Evolutionary conservation across 805 yeast species (phyloP).

Genomic region (Kuraishia capsulata): DNA sequence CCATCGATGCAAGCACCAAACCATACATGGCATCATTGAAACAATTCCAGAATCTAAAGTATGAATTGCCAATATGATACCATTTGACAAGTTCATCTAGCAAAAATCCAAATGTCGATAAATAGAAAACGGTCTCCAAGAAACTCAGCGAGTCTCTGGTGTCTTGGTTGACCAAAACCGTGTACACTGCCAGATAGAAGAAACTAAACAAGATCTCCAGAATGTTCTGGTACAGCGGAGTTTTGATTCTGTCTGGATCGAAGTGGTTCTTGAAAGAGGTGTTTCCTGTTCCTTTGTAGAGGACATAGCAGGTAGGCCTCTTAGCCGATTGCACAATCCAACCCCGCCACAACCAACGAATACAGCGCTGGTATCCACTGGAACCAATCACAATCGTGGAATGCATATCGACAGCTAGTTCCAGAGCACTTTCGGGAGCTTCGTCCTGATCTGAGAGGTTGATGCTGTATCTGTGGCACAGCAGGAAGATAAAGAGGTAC

Average conservation of each 20-base stretch:
- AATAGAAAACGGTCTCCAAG: conserved; percentile 48
- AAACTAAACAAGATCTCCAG: conserved; percentile 63
- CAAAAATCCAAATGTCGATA: conserved; percentile 59
- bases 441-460: conserved; percentile 53
- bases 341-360: conserved; percentile 89
- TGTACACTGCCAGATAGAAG: conserved; percentile 50
- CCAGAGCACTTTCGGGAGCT: conserved; percentile 66
- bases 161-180: conserved; percentile 55
- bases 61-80: conserved; percentile 67
- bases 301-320: conserved; percentile 61
- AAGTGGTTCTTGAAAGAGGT: conserved; percentile 53
- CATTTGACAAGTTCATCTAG: conserved; percentile 62
- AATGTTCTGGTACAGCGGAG: conserved; percentile 75
- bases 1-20: conserved; percentile 42
- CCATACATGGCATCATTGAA: conserved; percentile 66
- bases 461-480: conserved; percentile 67
- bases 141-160: conserved; percentile 28
- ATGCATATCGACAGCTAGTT: conserved; percentile 81
- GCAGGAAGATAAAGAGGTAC: conserved; percentile 62
- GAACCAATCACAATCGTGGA: conserved; percentile 69
- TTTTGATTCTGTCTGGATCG: conserved; percentile 74
- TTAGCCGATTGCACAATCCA: conserved; percentile 74
- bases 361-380: conserved; percentile 76
- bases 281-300: conserved; percentile 53
- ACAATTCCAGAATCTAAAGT: conserved; percentile 70